phyloP scores from a whole-genome alignment of 768 basidiomycete species.

The Aureoboletus auriporus region DNA sequence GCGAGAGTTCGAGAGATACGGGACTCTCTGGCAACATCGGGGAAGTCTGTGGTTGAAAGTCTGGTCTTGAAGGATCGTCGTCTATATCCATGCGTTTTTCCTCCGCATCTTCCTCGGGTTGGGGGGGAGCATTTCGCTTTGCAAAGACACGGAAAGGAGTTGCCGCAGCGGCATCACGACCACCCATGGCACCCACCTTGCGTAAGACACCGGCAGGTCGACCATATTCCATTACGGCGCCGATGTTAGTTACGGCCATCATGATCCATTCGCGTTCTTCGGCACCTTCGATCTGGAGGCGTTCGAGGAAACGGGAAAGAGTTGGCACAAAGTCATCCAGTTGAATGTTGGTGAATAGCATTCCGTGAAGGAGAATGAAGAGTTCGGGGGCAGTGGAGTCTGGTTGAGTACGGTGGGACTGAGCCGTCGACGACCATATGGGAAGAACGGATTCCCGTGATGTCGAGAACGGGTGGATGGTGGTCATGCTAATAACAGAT shows the following conservation, averaged over 20 bases:
- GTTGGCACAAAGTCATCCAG: conserved; percentile 87
- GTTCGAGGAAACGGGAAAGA: conserved; percentile 82
- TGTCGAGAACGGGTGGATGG: conserved; percentile 79
- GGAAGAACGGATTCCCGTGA: conserved; percentile 88
- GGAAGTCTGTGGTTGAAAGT: conserved; percentile 21
- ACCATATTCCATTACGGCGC: conserved; percentile 85
- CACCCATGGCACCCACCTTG: conserved; percentile 48
- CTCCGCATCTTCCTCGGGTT: conserved; percentile 36
- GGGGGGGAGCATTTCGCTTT: conserved; percentile 37
- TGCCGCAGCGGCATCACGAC: conserved; percentile 33
- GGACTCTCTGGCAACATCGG: conserved; percentile 31
- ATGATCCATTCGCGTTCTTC: conserved; percentile 92
- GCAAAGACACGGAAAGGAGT: conserved; percentile 47
- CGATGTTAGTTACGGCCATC: conserved; percentile 88
- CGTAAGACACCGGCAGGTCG: conserved; percentile 65
- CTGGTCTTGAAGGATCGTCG: conserved; percentile 35
- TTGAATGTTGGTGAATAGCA: conserved; percentile 94
- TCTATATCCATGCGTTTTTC: conserved; percentile 66
- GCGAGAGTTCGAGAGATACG: conserved; percentile 46
- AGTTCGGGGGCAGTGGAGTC: conserved; percentile 73
- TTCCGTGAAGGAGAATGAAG: conserved; percentile 91
- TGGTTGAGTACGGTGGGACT: conserved; percentile 63
- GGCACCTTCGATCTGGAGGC: conserved; percentile 75
- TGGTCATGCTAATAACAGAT: conserved; percentile 65
- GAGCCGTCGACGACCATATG: conserved; percentile 73